These are phyloP conservation scores for Pycnococcus provasolii DNA, from an alignment of 139 green algal genomes.

Conservation along the genomic window DNA sequence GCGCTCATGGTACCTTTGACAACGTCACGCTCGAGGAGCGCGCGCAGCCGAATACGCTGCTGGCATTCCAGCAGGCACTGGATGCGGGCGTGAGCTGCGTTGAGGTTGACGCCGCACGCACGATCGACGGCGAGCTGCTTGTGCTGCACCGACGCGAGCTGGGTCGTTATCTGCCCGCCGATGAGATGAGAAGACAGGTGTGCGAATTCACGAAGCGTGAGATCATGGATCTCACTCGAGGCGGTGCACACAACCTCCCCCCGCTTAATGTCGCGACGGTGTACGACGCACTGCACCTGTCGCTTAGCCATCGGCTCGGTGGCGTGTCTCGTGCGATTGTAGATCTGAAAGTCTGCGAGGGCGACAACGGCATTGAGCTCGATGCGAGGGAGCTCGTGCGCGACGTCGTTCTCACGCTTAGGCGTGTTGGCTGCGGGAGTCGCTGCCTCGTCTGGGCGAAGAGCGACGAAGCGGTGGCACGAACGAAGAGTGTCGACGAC, in stretches of 20 bases:
- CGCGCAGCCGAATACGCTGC: slow-evolving; percentile 37
- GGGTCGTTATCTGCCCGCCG: slow-evolving; percentile 21
- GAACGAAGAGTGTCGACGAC: too few relatives aligned
- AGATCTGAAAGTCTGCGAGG: background rate
- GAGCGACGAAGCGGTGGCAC: too few relatives aligned
- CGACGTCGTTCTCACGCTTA: too few relatives aligned
- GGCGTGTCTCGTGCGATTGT: background rate
- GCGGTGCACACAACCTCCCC: slow-evolving; percentile 7
- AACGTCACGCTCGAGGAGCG: background rate
- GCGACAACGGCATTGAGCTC: background rate
- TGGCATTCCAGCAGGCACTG: slow-evolving; percentile 36
- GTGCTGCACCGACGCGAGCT: slow-evolving; percentile 50
- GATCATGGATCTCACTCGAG: slow-evolving; percentile 17
- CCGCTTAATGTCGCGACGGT: slow-evolving; percentile 7
- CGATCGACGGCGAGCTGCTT: slow-evolving; percentile 37
- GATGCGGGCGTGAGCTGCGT: slow-evolving; percentile 36
- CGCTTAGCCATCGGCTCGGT: slow-evolving; percentile 10
- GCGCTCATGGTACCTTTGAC: too few relatives aligned
- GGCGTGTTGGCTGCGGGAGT: too few relatives aligned
- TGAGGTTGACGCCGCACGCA: slow-evolving; percentile 41
- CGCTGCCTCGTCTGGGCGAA: too few relatives aligned
- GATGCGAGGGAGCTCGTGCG: too few relatives aligned
- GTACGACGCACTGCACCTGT: slow-evolving; percentile 33
- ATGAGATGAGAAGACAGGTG: background rate
- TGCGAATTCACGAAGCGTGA: slow-evolving; percentile 21